phyloP scores from a whole-genome alignment of 2,329 filamentous ascomycete genomes.

The Tolypocladium ovalisporum region DNA sequence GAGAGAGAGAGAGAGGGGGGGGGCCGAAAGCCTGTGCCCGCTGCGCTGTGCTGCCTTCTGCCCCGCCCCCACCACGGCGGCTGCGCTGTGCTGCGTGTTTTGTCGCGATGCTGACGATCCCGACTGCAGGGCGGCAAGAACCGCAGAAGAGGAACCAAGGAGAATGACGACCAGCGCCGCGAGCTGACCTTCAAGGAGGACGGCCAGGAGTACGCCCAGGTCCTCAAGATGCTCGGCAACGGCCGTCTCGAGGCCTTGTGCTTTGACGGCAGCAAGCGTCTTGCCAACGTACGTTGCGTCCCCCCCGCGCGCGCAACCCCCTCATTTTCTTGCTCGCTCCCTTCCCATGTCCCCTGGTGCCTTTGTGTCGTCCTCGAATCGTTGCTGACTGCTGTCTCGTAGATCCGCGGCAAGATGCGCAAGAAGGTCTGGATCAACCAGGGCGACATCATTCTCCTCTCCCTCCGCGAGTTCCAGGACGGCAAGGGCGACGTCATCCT shows the following conservation, averaged over 20 bases:
- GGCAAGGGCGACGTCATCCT: conserved; percentile 95
- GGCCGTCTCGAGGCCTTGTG: conserved; percentile 85
- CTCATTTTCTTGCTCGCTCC: neutral
- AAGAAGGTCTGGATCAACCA: conserved; percentile 99
- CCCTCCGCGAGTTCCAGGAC: conserved; percentile 85
- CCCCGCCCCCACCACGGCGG: conserved; percentile 17
- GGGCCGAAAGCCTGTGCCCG: neutral
- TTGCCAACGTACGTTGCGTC: conserved; percentile 28
- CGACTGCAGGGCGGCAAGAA: conserved; percentile 83
- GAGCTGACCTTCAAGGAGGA: conserved; percentile 99
- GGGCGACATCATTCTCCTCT: conserved; percentile 84
- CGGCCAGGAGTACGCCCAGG: conserved; percentile 56
- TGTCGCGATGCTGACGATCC: conserved; percentile 4
- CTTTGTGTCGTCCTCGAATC: neutral
- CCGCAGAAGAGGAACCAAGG: conserved; percentile 95
- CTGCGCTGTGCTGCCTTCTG: conserved; percentile 3
- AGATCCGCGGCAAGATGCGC: conserved; percentile 78
- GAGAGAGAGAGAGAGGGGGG: too few species aligned
- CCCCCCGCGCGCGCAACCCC: neutral
- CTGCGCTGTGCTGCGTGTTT: neutral
- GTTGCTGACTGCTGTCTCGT: neutral
- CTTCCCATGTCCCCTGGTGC: neutral
- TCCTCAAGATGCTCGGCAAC: conserved; percentile 89
- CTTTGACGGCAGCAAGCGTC: conserved; percentile 65
- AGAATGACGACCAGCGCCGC: conserved; percentile 98